phyloP scores from a whole-genome alignment of 768 basidiomycete genomes.

The Podaxis sp. region DNA sequence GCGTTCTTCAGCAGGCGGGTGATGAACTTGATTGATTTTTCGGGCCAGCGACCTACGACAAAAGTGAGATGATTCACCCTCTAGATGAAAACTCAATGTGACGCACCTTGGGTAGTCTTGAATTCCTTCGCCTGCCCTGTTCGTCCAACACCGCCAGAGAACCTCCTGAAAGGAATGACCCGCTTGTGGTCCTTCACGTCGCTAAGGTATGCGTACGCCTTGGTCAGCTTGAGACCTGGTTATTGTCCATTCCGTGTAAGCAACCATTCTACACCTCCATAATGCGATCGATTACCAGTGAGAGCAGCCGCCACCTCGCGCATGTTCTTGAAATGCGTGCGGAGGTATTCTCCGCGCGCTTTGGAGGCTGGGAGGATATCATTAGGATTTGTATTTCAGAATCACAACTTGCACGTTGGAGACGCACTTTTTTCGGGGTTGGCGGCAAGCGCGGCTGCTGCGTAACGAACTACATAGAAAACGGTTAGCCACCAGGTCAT shows the following conservation, averaged over 20 bases:
- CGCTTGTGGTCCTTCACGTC: constrained; percentile 97
- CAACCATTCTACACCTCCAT: neutral
- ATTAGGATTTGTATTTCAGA: constrained; percentile 1
- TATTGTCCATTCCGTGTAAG: neutral
- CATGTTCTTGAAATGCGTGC: constrained; percentile 99
- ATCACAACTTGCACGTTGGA: neutral
- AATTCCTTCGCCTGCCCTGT: constrained; percentile 96
- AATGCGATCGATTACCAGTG: constrained; percentile 55
- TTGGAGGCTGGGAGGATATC: constrained; percentile 63
- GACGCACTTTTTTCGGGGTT: constrained; percentile 95
- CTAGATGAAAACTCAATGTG: neutral
- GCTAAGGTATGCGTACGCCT: constrained; percentile 92
- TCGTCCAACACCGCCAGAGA: constrained; percentile 92
- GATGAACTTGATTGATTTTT: constrained; percentile 97
- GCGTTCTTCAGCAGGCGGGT: constrained; percentile 96
- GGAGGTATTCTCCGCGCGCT: constrained; percentile 94
- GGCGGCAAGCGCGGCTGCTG: constrained; percentile 78
- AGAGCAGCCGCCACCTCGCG: constrained; percentile 96
- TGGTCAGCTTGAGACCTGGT: constrained; percentile 85
- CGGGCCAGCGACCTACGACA: constrained; percentile 93
- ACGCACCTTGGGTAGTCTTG: constrained; percentile 91
- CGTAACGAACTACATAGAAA: constrained; percentile 78
- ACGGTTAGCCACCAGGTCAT: constrained; percentile 20
- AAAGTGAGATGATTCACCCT: constrained; percentile 5
- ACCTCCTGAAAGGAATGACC: constrained; percentile 94